Evolutionary conservation across 176 grass and related monocot species (phyloP), one percentile per base, ranked within the genome.

Genomic region (Tillandsia fasciculata): DNA sequence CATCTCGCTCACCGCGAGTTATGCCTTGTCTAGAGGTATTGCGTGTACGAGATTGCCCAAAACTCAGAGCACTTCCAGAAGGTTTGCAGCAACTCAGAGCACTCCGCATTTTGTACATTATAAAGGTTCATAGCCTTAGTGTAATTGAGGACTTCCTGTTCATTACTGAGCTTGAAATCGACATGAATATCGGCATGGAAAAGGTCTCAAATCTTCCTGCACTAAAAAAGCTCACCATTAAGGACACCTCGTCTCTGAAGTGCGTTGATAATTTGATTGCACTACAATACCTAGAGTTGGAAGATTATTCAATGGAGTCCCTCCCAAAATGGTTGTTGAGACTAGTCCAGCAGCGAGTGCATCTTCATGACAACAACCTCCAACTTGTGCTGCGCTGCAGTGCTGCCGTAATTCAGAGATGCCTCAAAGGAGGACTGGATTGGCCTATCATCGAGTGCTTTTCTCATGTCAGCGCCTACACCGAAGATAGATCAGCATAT

Each of bases 61-160:
- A 78, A 33, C 12, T 81, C 10, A 85, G 47, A 71, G 68, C 50
- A 53, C 72, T 80, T 12, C 83, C 72, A 17, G 13, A n/a, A 48
- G 26, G 51, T 3, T 53, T 85, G 50, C 47, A 26, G 7, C 18
- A 80, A 7, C 61, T 68, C 7, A 63, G 47, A 17, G 63, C 15
- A 7, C 29, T 82, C 50, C 52, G n/a, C n/a, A n/a, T n/a, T n/a
- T n/a, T n/a, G n/a, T n/a, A n/a, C n/a, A n/a, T n/a, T n/a, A n/a
- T n/a, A n/a, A n/a, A n/a, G n/a, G n/a, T n/a, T n/a, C n/a, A 52
- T 22, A 67, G 13, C 48, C 13, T 85, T 8, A 76, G 12, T 66
- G 49, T 56, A 47, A 74, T 85, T 13, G 58, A 74, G n/a, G 67
- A 87, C 53, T 48, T 87, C 2, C 61, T 3, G 0, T 69, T 49